These are phyloP conservation scores for Ichthyophthirius multifiliis DNA, from an alignment of 169 alveolate genomes.

Conservation along the genomic window DNA sequence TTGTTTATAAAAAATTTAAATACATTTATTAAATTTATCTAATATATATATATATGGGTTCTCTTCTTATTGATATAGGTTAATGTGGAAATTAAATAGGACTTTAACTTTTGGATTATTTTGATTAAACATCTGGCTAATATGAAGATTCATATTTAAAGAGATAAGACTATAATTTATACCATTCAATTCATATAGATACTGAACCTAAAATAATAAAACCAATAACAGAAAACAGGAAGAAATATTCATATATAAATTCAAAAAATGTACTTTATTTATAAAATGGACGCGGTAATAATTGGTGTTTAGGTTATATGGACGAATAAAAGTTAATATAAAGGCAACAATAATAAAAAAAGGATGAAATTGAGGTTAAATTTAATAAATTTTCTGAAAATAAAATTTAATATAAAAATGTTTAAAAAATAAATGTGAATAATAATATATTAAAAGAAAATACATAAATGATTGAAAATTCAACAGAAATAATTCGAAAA, in stretches of 20 bases:
- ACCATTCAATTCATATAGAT: conserved; percentile 57
- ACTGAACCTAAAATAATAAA: conserved; percentile 66
- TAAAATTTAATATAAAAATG: background rate
- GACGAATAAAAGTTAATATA: background rate
- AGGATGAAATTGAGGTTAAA: background rate
- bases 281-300: conserved; percentile 71
- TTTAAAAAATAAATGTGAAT: background rate
- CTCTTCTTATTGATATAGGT: conserved; percentile 57
- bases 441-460: conserved; percentile 15
- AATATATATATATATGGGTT: conserved; percentile 36
- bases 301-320: conserved; percentile 73
- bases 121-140: conserved; percentile 40
- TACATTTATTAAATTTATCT: no score
- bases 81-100: conserved; percentile 71
- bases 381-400: background rate
- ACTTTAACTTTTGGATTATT: conserved; percentile 40
- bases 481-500: conserved; percentile 54
- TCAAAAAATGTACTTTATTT: conserved; percentile 39
- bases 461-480: conserved; percentile 36
- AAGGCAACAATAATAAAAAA: background rate
- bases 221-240: conserved; percentile 50
- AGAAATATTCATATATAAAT: conserved; percentile 32
- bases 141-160: conserved; percentile 53
- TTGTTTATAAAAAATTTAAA: no score
- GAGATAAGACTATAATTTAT: conserved; percentile 39